Percentiles rank a stretch among this genome's conserved stretches.
Evolutionary conservation across 2,329 filamentous ascomycete species (phyloP).

Genomic region (Alternaria sp.): DNA sequence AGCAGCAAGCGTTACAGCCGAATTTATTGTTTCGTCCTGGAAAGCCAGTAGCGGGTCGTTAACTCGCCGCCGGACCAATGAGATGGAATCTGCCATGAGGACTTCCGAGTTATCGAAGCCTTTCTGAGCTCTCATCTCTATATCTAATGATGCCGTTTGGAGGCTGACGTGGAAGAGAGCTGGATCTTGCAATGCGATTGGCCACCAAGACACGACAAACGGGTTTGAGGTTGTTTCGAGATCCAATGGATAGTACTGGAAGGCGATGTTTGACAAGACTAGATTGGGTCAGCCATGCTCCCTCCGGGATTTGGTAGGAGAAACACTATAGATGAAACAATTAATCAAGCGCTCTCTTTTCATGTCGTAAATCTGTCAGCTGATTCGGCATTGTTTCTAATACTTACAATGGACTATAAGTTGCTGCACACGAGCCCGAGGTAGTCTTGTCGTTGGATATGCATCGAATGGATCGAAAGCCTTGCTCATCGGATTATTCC

Average conservation of each 20-base stretch:
- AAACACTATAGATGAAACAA: neutral
- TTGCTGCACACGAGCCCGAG: constrained; percentile 61
- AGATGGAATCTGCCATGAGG: constrained; percentile 66
- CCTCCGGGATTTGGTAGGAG: neutral
- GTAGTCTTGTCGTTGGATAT: constrained; percentile 63
- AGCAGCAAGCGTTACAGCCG: constrained; percentile 65
- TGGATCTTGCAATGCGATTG: constrained; percentile 63
- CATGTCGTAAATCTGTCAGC: neutral
- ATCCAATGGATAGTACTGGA: constrained; percentile 68
- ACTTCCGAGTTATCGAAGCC: constrained; percentile 64
- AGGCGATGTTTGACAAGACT: constrained; percentile 67
- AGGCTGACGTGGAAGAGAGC: constrained; percentile 67
- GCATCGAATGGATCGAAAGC: constrained; percentile 65
- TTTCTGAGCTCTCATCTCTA: constrained; percentile 61
- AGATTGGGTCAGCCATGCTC: neutral
- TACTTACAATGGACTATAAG: constrained; percentile 65
- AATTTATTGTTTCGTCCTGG: constrained; percentile 65
- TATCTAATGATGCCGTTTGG: constrained; percentile 66
- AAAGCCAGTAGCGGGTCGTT: constrained; percentile 58
- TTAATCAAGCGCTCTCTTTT: neutral
- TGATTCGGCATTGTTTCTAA: neutral
- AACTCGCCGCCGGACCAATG: constrained; percentile 62
- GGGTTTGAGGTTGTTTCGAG: constrained; percentile 63
- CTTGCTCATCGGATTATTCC: constrained; percentile 32
- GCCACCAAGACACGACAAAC: constrained; percentile 69